These are phyloP conservation scores for Saccharomycopsis selenospora DNA, from an alignment of 805 yeast species.

Conservation along the genomic window DNA sequence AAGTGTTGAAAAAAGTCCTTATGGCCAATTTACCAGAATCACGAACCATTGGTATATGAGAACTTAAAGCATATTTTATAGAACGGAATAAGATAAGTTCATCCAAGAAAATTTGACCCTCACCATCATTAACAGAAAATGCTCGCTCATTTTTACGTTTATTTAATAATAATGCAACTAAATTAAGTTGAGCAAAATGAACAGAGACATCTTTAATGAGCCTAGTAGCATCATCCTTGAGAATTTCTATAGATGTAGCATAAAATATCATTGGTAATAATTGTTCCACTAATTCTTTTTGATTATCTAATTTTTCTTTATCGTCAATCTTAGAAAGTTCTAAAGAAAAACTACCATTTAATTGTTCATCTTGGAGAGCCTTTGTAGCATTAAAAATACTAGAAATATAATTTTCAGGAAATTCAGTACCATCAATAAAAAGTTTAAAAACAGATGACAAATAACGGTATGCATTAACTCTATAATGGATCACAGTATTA, in stretches of 20 bases:
- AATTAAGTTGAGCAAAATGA: constrained; percentile 72
- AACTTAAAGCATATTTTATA: constrained; percentile 71
- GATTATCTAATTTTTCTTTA: constrained; percentile 43
- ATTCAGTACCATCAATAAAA: constrained; percentile 43
- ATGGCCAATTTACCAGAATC: constrained; percentile 65
- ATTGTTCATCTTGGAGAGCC: constrained; percentile 32
- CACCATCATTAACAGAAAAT: constrained; percentile 71
- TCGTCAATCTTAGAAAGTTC: constrained; percentile 42
- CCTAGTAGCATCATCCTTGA: constrained; percentile 56
- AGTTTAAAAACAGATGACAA: constrained; percentile 58
- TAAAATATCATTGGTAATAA: constrained; percentile 66
- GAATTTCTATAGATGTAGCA: constrained; percentile 67
- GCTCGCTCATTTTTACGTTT: constrained; percentile 59
- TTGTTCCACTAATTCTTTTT: constrained; percentile 57
- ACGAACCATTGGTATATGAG: constrained; percentile 62
- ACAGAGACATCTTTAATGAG: constrained; percentile 62
- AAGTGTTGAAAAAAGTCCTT: constrained; percentile 48
- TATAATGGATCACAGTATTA: constrained; percentile 45
- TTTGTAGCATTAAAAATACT: constrained; percentile 45
- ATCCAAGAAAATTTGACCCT: constrained; percentile 63
- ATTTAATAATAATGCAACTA: constrained; percentile 65
- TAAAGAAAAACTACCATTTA: constrained; percentile 30
- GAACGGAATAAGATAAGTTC: constrained; percentile 70
- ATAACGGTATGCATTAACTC: constrained; percentile 72
- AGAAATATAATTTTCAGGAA: constrained; percentile 35